Conservation (phyloP, 2,329 filamentous ascomycete species). For the Alternaria gansuensis region DNA sequence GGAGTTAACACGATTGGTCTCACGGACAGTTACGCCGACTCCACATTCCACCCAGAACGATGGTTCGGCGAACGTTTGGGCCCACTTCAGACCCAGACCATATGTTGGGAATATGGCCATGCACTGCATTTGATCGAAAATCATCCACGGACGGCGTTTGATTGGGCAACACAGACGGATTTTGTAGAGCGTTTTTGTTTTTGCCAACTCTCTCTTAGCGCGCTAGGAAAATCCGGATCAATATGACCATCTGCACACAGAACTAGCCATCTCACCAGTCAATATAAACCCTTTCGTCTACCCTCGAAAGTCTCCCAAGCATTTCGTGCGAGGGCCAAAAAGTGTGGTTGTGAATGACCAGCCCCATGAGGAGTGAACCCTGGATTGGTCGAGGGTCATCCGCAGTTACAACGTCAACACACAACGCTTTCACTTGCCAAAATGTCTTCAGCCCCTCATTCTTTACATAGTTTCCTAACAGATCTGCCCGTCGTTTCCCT, state of each 20-base stretch:
- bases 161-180: constrained; percentile 9
- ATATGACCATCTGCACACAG: background rate
- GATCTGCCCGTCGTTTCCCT: constrained; percentile 1
- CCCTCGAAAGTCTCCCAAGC: background rate
- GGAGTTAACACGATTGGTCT: background rate
- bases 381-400: constrained; percentile 12
- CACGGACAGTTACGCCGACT: background rate
- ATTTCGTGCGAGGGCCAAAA: constrained; percentile 1
- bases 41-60: constrained; percentile 6
- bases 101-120: constrained; percentile 4
- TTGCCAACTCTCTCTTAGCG: constrained; percentile 4
- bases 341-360: background rate
- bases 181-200: constrained; percentile 3
- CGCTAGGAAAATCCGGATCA: background rate
- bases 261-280: background rate
- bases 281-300: constrained; percentile 5
- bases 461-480: background rate
- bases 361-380: background rate
- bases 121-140: background rate
- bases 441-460: constrained; percentile 6
- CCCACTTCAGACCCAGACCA: constrained; percentile 5
- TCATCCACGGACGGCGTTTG: background rate
- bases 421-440: constrained; percentile 7
- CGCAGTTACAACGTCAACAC: background rate
- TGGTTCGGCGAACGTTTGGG: constrained; percentile 6